Evolutionary conservation across 768 basidiomycete species (phyloP), one percentile per base, ranked within the genome.

Genomic region (Sutorius australiensis): DNA sequence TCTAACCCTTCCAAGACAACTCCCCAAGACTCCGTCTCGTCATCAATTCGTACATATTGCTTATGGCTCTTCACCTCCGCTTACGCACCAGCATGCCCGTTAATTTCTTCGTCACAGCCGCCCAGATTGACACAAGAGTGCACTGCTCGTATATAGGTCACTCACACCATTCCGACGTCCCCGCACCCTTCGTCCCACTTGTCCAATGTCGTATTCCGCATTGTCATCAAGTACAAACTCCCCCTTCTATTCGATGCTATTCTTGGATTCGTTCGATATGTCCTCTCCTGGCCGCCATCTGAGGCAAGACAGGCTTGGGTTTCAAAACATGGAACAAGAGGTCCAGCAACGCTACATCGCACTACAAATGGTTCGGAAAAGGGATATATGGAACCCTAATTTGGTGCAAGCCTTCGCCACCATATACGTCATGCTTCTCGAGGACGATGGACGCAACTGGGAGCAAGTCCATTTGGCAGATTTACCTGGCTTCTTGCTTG

Each of bases 401-500:
- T 62, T 81, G 9, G 70, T 67, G 0, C 75, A 79, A 51, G 76
- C 75, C 11, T 64, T 86, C 30, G 79, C 79, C 70, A 74, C 75
- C 0, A 74, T 80, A 47, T 83, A 79, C 60, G 62, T 78, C 33
- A 83, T 86, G 80, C 67, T 83, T 38, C 74, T 82, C 31, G 82
- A 84, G 55, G 76, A 81, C 27, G 77, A 75, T 48, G 74, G 72
- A 43, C 75, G 72, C 55, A 83, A 82, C 60, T 59, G 72, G 36
- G 70, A 71, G 46, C 80, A 79, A 54, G 69, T 82, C 13, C 60
- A 72, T 44, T 72, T 73, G 61, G 77, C 79, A 6, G 71, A 70
- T 37, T 61, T 80, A 11, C 72, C 73, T 3, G 33, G 51, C 0
- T 77, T 81, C 51, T 66, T 81, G 14, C 68, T 68, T 34, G 47